Evolutionary conservation across 2,329 filamentous ascomycete genomes (phyloP).

Genomic region (Trichoderma sp.): DNA sequence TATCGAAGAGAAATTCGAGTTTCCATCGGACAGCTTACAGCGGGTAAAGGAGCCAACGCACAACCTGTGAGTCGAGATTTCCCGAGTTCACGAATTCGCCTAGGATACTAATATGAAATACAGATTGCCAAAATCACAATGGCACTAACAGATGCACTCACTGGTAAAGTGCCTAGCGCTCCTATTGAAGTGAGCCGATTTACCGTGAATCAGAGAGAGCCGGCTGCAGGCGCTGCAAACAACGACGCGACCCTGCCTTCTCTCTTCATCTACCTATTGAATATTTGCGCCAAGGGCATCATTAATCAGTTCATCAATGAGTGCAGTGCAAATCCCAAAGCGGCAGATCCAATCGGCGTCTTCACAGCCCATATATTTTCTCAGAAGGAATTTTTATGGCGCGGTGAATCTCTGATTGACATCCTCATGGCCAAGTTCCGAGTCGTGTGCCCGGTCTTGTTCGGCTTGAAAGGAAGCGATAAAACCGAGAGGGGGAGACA

Average conservation of each 20-base stretch:
- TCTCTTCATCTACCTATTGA: slow-evolving; percentile 72
- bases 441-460: slow-evolving; percentile 77
- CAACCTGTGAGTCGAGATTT: slow-evolving; percentile 35
- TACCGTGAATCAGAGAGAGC: slow-evolving; percentile 46
- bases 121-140: slow-evolving; percentile 39
- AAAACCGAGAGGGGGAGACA: slow-evolving; percentile 64
- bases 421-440: slow-evolving; percentile 85
- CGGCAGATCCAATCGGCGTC: slow-evolving; percentile 77
- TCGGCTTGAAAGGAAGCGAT: slow-evolving; percentile 76
- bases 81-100: neutral
- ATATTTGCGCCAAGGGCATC: slow-evolving; percentile 71
- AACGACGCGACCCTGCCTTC: slow-evolving; percentile 59
- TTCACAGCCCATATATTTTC: slow-evolving; percentile 74
- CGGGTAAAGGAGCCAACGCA: slow-evolving; percentile 60
- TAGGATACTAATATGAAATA: slow-evolving; percentile 22
- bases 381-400: slow-evolving; percentile 63
- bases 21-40: slow-evolving; percentile 70
- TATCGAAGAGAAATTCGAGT: slow-evolving; percentile 70
- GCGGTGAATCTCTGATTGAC: slow-evolving; percentile 68
- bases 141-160: slow-evolving; percentile 52
- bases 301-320: slow-evolving; percentile 69
- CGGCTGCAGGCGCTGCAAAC: slow-evolving; percentile 48
- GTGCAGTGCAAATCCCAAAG: slow-evolving; percentile 60
- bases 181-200: slow-evolving; percentile 55
- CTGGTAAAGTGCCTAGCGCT: slow-evolving; percentile 50